Conservation (phyloP, 345 rosid species). For the Moricandia moricandioides region DNA sequence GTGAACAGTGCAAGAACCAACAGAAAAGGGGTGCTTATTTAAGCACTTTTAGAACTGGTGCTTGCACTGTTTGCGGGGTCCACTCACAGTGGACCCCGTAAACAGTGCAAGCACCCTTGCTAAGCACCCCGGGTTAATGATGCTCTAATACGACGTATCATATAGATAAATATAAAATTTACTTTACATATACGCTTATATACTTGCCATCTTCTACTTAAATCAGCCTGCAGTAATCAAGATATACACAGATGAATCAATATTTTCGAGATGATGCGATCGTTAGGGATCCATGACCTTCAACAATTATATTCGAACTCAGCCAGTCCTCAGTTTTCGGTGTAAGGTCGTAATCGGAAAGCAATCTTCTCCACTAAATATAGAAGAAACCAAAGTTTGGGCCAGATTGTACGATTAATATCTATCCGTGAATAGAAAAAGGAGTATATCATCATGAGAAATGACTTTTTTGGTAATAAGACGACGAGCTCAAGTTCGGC, state of each 20-base stretch:
- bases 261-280: background rate
- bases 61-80: too few relatives aligned
- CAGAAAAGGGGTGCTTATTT: too few relatives aligned
- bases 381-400: constrained; percentile 18
- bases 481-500: constrained; percentile 32
- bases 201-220: constrained; percentile 18
- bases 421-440: constrained; percentile 3
- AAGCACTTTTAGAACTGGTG: too few relatives aligned
- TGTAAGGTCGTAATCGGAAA: constrained; percentile 24
- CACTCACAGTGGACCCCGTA: too few relatives aligned
- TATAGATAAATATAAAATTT: background rate
- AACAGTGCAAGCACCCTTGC: too few relatives aligned
- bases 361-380: constrained; percentile 27
- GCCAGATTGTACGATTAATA: constrained; percentile 18
- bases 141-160: background rate
- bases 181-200: background rate
- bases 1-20: too few relatives aligned
- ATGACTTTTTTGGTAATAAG: constrained; percentile 22
- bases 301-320: constrained; percentile 25
- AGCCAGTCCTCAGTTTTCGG: constrained; percentile 22
- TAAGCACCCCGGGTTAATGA: too few relatives aligned
- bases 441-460: constrained; percentile 25
- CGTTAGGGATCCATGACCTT: background rate
- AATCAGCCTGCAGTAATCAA: background rate
- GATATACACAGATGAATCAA: constrained; percentile 22